A percentile compares a stretch with the other conserved stretches of the same genome.
These are phyloP conservation scores for Xylaria sp. DNA, from an alignment of 495 filamentous ascomycete genomes.

Conservation along the genomic window DNA sequence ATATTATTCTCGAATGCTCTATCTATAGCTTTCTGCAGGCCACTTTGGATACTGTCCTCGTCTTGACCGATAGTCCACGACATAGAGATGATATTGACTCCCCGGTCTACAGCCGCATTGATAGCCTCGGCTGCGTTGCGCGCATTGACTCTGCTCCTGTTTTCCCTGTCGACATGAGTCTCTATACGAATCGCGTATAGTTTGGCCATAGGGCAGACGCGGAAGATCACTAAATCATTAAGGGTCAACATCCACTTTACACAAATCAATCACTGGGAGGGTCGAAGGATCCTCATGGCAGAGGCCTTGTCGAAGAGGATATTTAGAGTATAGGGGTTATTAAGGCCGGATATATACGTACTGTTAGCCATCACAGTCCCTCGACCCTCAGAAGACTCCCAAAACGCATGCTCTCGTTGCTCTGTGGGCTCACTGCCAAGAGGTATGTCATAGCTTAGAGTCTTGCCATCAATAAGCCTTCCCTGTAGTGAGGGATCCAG, in stretches of 20 bases:
- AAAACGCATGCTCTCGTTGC: slow-evolving; percentile 9
- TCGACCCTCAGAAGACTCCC: not conserved
- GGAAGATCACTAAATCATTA: slow-evolving; percentile 4
- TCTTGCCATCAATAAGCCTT: not conserved
- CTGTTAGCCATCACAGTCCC: slow-evolving; percentile 14
- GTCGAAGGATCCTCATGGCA: not conserved
- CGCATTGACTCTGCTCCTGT: slow-evolving; percentile 3
- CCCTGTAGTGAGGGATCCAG: not conserved
- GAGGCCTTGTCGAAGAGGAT: not conserved
- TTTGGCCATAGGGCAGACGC: slow-evolving; percentile 9
- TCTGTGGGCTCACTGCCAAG: slow-evolving; percentile 3
- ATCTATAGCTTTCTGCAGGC: not conserved
- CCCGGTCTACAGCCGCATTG: not conserved
- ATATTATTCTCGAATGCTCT: slow-evolving; percentile 1
- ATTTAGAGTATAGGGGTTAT: too few relatives aligned
- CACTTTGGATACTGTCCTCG: not conserved
- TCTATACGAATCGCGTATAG: slow-evolving; percentile 14
- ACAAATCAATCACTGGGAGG: not conserved
- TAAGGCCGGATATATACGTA: not conserved
- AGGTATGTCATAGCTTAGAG: not conserved
- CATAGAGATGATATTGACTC: slow-evolving; percentile 13
- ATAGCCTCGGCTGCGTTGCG: slow-evolving; percentile 9
- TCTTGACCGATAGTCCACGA: slow-evolving; percentile 7
- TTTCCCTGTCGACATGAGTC: not conserved
- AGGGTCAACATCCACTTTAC: not conserved